Evolutionary conservation across 2,329 filamentous ascomycete species (phyloP), one percentile per base, ranked within the genome.

Genomic region (Hypoxylon sp.): DNA sequence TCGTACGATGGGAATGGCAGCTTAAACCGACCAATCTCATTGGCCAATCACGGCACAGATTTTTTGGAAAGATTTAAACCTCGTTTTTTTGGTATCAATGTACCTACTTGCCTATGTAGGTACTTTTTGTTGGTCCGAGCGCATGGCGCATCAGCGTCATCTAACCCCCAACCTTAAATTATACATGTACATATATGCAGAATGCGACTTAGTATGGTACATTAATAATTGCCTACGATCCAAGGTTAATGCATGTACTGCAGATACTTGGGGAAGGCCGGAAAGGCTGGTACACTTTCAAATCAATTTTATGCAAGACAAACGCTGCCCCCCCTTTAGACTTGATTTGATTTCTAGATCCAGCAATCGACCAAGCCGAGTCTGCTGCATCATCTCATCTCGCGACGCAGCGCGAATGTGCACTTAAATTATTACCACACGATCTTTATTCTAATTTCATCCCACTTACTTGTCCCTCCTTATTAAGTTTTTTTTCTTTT

Each of bases 1-100:
- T 58, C 35, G 44, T 59, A 59, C 51, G 55, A 59, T 55, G 26
- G n/a, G 35, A n/a, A n/a, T n/a, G n/a, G 36, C 19, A 32, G 17
- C 34, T 47, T 42, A n/a, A n/a, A n/a, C n/a, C n/a, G n/a, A n/a
- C n/a, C n/a, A n/a, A n/a, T n/a, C n/a, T 40, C 37, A 59, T 55
- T 55, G 51, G 19, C 55, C 55, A 59, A 55, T 59, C 43, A 50
- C 19, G 15, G 25, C 23, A 20, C n/a, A 21, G 15, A n/a, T 31
- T 42, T 30, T 35, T 34, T 36, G 27, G 38, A 9, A 37, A 21
- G 26, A 15, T 50, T 54, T 54, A 54, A 46, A 49, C 54, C 54
- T 57, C 42, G 45, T 30, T 34, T 35, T 17, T 50, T 13, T 46
- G 54, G 54, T 41, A 50, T 5, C 7, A n/a, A 32, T 3, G 9